Percentiles rank a stretch among this genome's conserved stretches.
Conservation (phyloP, 169 alveolate genomes). For the Fabrea salina region DNA sequence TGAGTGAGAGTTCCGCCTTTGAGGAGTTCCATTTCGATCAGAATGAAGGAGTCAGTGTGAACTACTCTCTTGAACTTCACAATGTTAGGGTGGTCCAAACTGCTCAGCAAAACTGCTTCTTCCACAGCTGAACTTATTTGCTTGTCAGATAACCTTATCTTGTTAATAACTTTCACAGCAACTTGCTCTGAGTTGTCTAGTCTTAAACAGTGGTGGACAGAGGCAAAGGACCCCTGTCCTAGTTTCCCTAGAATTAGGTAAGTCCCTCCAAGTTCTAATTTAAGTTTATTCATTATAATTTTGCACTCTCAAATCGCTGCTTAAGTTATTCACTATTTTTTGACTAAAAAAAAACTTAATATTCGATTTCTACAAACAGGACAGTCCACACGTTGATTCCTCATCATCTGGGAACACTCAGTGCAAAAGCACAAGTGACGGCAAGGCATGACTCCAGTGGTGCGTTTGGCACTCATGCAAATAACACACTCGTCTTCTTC, state of each 20-base stretch:
- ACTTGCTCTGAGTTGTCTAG: conserved; percentile 21
- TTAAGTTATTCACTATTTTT: too few species aligned
- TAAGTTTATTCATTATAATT: too few species aligned
- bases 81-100: conserved; percentile 54
- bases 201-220: conserved; percentile 34
- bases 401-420: conserved; percentile 67
- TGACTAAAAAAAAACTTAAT: too few species aligned
- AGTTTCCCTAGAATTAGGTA: too few species aligned
- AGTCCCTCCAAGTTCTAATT: too few species aligned
- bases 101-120: conserved; percentile 47
- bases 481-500: conserved; percentile 63
- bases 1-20: conserved; percentile 42
- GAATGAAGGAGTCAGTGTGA: conserved; percentile 42
- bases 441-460: conserved; percentile 74
- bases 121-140: not conserved
- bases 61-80: conserved; percentile 41
- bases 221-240: conserved; percentile 58
- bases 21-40: conserved; percentile 45
- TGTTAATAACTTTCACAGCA: conserved; percentile 41
- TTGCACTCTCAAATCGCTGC: too few species aligned
- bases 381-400: too few species aligned
- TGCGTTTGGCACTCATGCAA: conserved; percentile 71
- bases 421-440: conserved; percentile 75
- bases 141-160: conserved; percentile 17
- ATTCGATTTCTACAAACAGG: too few species aligned